Evolutionary conservation across 1,139 yeast genomes (phyloP).

Genomic region (Taphrina sp.): DNA sequence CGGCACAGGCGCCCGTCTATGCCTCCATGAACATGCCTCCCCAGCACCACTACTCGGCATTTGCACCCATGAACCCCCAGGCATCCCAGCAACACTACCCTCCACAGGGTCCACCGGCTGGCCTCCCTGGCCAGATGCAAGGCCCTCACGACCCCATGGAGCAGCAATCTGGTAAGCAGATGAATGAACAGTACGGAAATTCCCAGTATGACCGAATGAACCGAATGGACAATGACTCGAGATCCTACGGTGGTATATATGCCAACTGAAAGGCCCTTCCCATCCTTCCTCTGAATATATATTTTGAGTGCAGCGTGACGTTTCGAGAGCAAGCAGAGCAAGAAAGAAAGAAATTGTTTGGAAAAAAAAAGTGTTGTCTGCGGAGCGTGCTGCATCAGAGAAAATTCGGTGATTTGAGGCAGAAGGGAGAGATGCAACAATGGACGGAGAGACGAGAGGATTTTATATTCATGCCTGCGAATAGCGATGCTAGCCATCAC

Average conservation of each 20-base stretch:
- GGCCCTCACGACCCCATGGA: constrained; percentile 43
- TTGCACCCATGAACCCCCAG: constrained; percentile 45
- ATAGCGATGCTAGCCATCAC: too few species aligned
- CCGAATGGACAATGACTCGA: constrained; percentile 50
- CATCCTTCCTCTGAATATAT: constrained; percentile 34
- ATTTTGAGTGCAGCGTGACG: constrained; percentile 1
- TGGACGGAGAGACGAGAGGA: neutral
- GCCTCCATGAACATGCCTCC: constrained; percentile 45
- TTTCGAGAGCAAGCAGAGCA: neutral
- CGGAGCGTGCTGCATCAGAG: neutral
- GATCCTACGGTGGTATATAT: constrained; percentile 49
- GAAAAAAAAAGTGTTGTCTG: neutral
- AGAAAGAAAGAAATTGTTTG: too few species aligned
- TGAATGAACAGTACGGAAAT: constrained; percentile 52
- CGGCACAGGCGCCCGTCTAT: constrained; percentile 45
- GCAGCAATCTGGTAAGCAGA: constrained; percentile 48
- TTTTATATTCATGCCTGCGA: too few species aligned
- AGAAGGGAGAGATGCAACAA: neutral
- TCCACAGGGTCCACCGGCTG: constrained; percentile 22
- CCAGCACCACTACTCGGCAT: constrained; percentile 45
- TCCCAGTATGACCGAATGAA: constrained; percentile 53
- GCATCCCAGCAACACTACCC: constrained; percentile 21
- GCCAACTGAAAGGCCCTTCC: constrained; percentile 40
- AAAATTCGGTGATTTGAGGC: neutral
- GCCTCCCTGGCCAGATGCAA: constrained; percentile 20